phyloP scores from a whole-genome alignment of 192 early-diverging fungal species.

The Kappamyces sp. region DNA sequence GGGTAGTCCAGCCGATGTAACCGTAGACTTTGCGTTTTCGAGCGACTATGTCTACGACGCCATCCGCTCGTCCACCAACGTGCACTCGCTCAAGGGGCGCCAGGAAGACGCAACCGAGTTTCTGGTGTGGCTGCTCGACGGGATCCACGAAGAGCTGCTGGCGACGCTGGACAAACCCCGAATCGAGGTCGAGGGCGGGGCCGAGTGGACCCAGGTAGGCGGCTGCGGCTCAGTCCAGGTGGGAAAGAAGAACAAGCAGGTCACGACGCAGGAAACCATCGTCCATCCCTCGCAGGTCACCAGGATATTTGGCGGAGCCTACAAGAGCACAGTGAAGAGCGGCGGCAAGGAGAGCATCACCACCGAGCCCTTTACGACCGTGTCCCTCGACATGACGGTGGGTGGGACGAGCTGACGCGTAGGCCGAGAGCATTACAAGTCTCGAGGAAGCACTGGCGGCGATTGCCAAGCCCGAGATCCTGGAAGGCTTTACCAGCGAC shows the following conservation, averaged over 20 bases:
- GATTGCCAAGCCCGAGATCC: conserved; percentile 67
- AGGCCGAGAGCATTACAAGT: conserved; percentile 37
- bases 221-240: conserved; percentile 55
- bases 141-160: conserved; percentile 82
- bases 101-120: conserved; percentile 99
- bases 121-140: conserved; percentile 86
- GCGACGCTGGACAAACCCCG: conserved; percentile 15
- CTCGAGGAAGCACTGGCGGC: conserved; percentile 82
- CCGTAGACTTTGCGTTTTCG: conserved; percentile 59
- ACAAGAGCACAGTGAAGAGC: conserved; percentile 69
- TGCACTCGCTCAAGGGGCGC: conserved; percentile 78
- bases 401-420: background rate
- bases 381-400: conserved; percentile 83
- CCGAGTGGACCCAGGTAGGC: conserved; percentile 78
- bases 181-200: conserved; percentile 16
- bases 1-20: conserved; percentile 6
- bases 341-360: conserved; percentile 76
- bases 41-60: conserved; percentile 93
- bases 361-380: conserved; percentile 78
- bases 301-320: conserved; percentile 76
- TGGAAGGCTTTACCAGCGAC: conserved; percentile 66
- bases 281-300: conserved; percentile 70
- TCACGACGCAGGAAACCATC: conserved; percentile 57
- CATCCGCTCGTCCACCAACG: conserved; percentile 66
- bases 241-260: conserved; percentile 73